A percentile compares a stretch with the other conserved stretches of the same genome.
phyloP scores from a whole-genome alignment of 1,284 basidiomycete species.

The Irpex sp. region DNA sequence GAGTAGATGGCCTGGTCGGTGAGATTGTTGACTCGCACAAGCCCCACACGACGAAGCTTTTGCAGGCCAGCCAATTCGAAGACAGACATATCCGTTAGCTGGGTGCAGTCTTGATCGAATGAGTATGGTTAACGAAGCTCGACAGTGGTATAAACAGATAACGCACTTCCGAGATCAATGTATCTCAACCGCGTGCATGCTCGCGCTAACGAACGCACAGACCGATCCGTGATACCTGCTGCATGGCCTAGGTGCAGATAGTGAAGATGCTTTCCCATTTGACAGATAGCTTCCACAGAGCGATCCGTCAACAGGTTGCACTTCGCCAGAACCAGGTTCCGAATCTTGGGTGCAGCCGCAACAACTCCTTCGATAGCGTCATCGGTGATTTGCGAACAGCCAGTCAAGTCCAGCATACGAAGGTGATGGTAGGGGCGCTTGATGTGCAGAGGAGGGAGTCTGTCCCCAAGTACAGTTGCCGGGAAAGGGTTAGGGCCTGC shows the following conservation, averaged over 20 bases:
- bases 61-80: constrained; percentile 87
- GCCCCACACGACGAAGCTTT: constrained; percentile 91
- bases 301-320: constrained; percentile 85
- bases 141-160: constrained; percentile 4
- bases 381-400: constrained; percentile 81
- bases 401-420: constrained; percentile 88
- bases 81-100: constrained; percentile 91
- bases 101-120: constrained; percentile 64
- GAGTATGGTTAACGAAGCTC: neutral
- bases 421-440: constrained; percentile 72
- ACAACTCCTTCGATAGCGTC: constrained; percentile 90
- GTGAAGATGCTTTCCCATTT: constrained; percentile 89
- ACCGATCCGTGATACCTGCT: constrained; percentile 84
- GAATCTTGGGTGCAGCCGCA: constrained; percentile 83
- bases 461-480: constrained; percentile 28
- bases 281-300: constrained; percentile 82
- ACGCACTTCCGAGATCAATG: constrained; percentile 93
- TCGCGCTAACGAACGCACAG: constrained; percentile 81
- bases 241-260: constrained; percentile 96
- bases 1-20: constrained; percentile 93
- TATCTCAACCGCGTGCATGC: constrained; percentile 93
- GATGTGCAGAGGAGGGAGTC: constrained; percentile 60
- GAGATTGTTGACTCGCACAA: constrained; percentile 89
- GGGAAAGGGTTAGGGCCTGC: constrained; percentile 47
- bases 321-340: constrained; percentile 92